Base-by-base conservation (phyloP, 139 green algal genomes). In the Coccomyxa sp. region DNA sequence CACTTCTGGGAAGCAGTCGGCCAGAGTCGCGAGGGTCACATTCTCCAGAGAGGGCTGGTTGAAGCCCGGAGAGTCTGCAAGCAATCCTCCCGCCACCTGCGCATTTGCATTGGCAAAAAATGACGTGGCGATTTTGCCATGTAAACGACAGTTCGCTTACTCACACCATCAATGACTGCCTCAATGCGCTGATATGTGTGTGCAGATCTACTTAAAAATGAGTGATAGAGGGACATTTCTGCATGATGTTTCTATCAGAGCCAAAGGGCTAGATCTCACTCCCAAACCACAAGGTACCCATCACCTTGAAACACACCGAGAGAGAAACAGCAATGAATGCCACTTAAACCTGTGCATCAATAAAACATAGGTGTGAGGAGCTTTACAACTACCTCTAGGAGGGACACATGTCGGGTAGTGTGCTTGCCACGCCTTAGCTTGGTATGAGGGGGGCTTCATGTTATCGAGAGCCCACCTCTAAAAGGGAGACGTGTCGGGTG, bases 11-110 rank as follows among this genome's bases (percentile, higher is more conserved):
- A 85, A 84, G 83, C 77, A 84, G 32, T 67, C 57, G 45, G 74
- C 76, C 67, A 90, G 87, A 1, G 57, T 67, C 0, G 13, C 45
- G 38, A 74, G 13, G 15, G 71, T 82, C 23, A 85, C 76, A 0
- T 75, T 80, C 38, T 90, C 83, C 10, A 88, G 51, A 13, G 79
- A 30, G 16, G 95, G 95, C 80, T 97, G 92, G 51, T 92, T 95
- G 86, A 98, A 98, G 4, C 96, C 96, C 0, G 96, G 96, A 0
- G 95, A 98, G 86, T 99, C 96, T 12, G 95, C 96, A 60, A 99
- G 81, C 79, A 95, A 82, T 21, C 95, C 96, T 1, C 93, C 94
- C 11, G 85, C 88, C 68, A 86, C 83, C 63, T 57, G 86, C 82
- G 58, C 80, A 79, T 3, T 21, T 71, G 63, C 63, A 71, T 3